These are phyloP conservation scores for Gossypium longicalyx DNA, from an alignment of 345 rosid species.

Conservation along the genomic window DNA sequence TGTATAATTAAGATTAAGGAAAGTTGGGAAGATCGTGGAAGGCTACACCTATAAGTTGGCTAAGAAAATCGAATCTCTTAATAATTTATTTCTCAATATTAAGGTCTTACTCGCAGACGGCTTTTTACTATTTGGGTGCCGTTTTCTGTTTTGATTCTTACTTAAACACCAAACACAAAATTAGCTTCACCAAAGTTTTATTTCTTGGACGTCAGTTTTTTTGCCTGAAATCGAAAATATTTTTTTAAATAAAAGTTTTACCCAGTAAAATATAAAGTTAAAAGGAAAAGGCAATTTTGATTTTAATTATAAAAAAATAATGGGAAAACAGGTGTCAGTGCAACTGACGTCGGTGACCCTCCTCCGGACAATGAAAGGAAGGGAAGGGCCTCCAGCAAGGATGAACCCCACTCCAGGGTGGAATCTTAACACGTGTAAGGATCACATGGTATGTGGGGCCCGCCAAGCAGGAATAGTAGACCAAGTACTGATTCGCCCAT, in stretches of 20 bases:
- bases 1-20: neutral
- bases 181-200: neutral
- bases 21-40: conserved; percentile 9
- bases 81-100: neutral
- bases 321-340: neutral
- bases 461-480: neutral
- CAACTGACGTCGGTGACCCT: neutral
- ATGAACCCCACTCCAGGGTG: neutral
- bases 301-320: neutral
- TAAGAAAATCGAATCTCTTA: neutral
- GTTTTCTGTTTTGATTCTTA: neutral
- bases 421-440: neutral
- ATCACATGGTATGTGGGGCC: neutral
- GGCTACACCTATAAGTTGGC: neutral
- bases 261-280: neutral
- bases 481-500: neutral
- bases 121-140: neutral
- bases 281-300: neutral
- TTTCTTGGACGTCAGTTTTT: neutral
- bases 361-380: neutral
- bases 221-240: neutral
- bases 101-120: neutral
- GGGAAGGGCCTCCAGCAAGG: neutral
- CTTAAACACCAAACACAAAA: neutral
- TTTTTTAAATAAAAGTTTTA: neutral